Evolutionary conservation across 179 eudicot genomes (phyloP), one percentile per base, ranked within the genome.

Genomic region (Silene coronaria): DNA sequence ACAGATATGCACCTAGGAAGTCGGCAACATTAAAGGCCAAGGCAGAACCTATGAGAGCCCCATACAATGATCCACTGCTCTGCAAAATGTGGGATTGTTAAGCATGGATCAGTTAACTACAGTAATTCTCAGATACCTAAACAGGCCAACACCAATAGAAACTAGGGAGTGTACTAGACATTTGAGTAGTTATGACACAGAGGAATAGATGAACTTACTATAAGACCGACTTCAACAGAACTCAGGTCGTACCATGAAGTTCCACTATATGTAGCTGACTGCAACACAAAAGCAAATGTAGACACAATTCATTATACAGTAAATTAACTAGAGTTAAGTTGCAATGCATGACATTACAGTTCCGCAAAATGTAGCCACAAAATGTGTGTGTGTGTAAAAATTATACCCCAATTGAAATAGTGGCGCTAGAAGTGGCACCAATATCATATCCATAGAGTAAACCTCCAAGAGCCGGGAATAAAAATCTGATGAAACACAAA

Each of bases 401-500:
- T 13, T 8, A 32, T 45, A 87, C 90, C 85, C 80, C 83, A 59
- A 92, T 82, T 24, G 91, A 89, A 81, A 95, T 86, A 11, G 88
- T 77, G 76, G 97, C 97, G 75, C 87, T 87, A 11, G 99, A 95
- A 34, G 99, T 95, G 60, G 97, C 93, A 74, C 99, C 99, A 81
- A 95, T 92, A 85, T 95, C 99, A 85, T 91, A 92, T 45, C 99
- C 99, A 84, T 92, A 95, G 16, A 92, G 87, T 19, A 89, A 77
- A 63, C 97, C 99, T 75, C 99, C 99, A 79, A 95, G 85, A 70
- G 99, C 99, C 14, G 97, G 99, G 87, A 92, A 95, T 11, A 95
- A 59, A 83, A 95, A 95, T 75, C 99, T 95, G 93, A 63, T 70
- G 51, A 57, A 67, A 4, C 1, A 48, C 4, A 6, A 11, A 14